Base-by-base conservation (phyloP, 2,329 filamentous ascomycete species). In the Ophiostoma australiae region DNA sequence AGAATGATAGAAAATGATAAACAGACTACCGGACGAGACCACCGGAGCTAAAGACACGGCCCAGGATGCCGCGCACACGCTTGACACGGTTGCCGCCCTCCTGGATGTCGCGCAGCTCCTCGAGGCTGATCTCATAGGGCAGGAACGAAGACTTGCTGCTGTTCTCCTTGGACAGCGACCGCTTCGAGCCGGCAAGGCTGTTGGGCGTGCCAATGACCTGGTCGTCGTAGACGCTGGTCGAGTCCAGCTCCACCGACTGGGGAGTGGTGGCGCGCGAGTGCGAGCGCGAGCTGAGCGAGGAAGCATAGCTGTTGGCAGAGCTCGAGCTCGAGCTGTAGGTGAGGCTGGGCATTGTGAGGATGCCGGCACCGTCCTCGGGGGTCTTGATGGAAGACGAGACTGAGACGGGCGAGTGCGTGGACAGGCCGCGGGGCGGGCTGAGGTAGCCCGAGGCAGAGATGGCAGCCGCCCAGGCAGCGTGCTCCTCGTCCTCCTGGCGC, bases 121-220 rank as follows among this genome's bases (percentile, higher is more conserved):
- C 84, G 44, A 80, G 76, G 72, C 82, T 82, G 75, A 87, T 85
- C 78, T 87, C 85, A 77, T 87, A 87, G 6, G 85, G 84, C 4
- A 87, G 82, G 73, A 84, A 76, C 5, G 72, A 58, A 3, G 70
- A 58, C 31, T 63, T 39, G 48, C n/a, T 48, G 55, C 37, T 58
- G 67, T 55, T 39, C 20, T 71, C 31, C 61, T 37, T 37, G 58
- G 72, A 55, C 27, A 71, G 70, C 15, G 58, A 31, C 20, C 72
- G 73, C 74, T 74, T 74, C 1, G 71, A 71, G 44, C 74, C 73
- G 23, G 70, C 70, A 31, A 73, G 67, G 69, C 68, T 72, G 71
- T 48, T 73, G 65, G 73, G 77, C 55, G 72, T 76, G 74, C 74
- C 75, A 58, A 75, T 67, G 55, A 73, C 72, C 74, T 84, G 84